Evolutionary conservation across 139 green algal species (phyloP).

Genomic region (Desmodesmus armatus): DNA sequence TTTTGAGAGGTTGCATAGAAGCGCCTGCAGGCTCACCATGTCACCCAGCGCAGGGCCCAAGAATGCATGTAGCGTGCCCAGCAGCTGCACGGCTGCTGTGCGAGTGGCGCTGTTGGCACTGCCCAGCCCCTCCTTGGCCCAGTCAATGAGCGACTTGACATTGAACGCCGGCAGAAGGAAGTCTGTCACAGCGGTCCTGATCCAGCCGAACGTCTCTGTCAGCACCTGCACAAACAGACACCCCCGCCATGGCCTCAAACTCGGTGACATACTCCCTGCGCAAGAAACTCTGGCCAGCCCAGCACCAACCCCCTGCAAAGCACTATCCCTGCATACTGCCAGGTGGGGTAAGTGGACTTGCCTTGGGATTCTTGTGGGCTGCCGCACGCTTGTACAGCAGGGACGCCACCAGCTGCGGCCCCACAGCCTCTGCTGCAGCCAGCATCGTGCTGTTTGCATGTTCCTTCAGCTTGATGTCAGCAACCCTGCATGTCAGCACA

Average conservation of each 20-base stretch:
- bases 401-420: slow-evolving; percentile 85
- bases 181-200: slow-evolving; percentile 80
- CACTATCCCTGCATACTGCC: not conserved
- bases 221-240: slow-evolving; percentile 69
- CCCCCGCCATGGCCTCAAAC: too few species aligned
- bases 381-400: slow-evolving; percentile 86
- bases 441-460: slow-evolving; percentile 71
- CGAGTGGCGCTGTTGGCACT: slow-evolving; percentile 85
- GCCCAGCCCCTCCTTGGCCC: slow-evolving; percentile 81
- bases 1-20: too few species aligned
- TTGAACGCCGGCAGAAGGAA: slow-evolving; percentile 86
- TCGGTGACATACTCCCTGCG: not conserved
- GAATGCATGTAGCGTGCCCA: slow-evolving; percentile 79
- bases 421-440: slow-evolving; percentile 81
- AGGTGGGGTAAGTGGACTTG: slow-evolving; percentile 22
- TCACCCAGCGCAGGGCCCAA: slow-evolving; percentile 23
- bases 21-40: too few species aligned
- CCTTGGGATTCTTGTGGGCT: slow-evolving; percentile 97
- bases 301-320: too few species aligned
- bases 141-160: slow-evolving; percentile 78
- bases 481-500: slow-evolving; percentile 71
- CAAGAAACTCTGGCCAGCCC: too few species aligned
- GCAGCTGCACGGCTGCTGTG: slow-evolving; percentile 78
- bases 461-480: slow-evolving; percentile 86
- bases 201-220: slow-evolving; percentile 87